Conservation (phyloP, 305 asterid species). For the Fraxinus latifolia region DNA sequence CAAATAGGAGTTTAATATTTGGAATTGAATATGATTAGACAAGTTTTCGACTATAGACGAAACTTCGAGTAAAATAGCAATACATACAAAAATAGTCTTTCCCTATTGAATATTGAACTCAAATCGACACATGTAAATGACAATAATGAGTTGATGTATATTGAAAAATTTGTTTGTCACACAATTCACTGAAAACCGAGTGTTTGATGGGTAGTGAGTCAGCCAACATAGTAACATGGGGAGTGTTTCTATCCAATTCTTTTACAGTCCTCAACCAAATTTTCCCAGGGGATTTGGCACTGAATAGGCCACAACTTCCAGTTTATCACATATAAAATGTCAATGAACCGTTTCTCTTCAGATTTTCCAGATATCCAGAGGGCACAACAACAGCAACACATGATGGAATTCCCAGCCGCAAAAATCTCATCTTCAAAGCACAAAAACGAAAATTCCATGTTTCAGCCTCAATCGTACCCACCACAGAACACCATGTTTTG, state of each 20-base stretch:
- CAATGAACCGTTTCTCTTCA: slow-evolving; percentile 35
- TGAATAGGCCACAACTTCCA: background rate
- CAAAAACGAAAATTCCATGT: background rate
- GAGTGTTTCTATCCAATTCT: slow-evolving; percentile 28
- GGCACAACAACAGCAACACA: slow-evolving; percentile 29
- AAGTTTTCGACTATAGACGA: background rate
- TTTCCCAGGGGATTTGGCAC: background rate
- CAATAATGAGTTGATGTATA: background rate
- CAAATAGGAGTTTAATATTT: no score
- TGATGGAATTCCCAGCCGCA: slow-evolving; percentile 18
- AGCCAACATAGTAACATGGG: slow-evolving; percentile 41
- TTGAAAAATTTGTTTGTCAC: background rate
- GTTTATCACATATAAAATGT: slow-evolving; percentile 17
- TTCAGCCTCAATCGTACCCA: background rate
- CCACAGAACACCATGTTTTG: background rate
- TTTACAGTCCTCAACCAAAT: background rate
- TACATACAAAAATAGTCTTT: background rate
- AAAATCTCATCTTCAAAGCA: slow-evolving; percentile 20
- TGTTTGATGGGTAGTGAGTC: slow-evolving; percentile 24
- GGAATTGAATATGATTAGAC: background rate
- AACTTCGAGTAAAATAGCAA: background rate
- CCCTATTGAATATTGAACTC: background rate
- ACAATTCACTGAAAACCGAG: background rate
- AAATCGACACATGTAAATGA: background rate
- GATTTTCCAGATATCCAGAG: slow-evolving; percentile 32